phyloP scores from a whole-genome alignment of 768 basidiomycete genomes.

The Termitomyces sp. region DNA sequence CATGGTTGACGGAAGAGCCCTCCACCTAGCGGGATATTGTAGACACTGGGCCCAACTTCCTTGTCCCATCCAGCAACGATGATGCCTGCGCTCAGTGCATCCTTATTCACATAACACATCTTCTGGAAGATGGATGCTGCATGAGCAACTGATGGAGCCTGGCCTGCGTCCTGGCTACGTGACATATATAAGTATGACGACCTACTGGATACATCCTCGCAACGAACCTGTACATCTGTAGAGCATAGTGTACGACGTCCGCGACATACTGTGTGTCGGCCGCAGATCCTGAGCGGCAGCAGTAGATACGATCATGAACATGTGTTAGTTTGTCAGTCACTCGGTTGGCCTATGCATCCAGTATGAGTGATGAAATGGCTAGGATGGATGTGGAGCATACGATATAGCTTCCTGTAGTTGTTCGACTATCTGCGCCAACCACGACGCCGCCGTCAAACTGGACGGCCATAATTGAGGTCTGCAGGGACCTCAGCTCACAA shows the following conservation, averaged over 20 bases:
- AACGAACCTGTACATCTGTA: slow-evolving; percentile 70
- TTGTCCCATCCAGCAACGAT: slow-evolving; percentile 99
- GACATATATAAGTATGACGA: not conserved
- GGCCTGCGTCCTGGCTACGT: slow-evolving; percentile 49
- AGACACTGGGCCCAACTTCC: slow-evolving; percentile 85
- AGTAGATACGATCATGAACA: slow-evolving; percentile 97
- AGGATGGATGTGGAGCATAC: slow-evolving; percentile 36
- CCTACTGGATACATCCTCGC: not conserved
- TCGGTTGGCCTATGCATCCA: slow-evolving; percentile 71
- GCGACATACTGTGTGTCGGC: slow-evolving; percentile 98
- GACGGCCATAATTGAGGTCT: slow-evolving; percentile 99
- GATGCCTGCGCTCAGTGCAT: slow-evolving; percentile 82
- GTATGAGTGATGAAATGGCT: not conserved
- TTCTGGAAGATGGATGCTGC: slow-evolving; percentile 83
- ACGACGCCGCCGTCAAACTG: slow-evolving; percentile 94
- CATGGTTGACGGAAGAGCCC: slow-evolving; percentile 97
- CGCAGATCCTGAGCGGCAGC: slow-evolving; percentile 96
- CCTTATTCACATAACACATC: slow-evolving; percentile 93
- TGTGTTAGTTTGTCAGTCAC: slow-evolving; percentile 98
- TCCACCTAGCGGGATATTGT: slow-evolving; percentile 95
- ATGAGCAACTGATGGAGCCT: slow-evolving; percentile 70
- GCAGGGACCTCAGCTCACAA: not conserved
- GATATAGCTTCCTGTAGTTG: slow-evolving; percentile 95
- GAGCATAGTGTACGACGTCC: slow-evolving; percentile 79
- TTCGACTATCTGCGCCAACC: slow-evolving; percentile 95